Conservation (phyloP, 2,329 filamentous ascomycete genomes). For the Pleomassaria siparia region DNA sequence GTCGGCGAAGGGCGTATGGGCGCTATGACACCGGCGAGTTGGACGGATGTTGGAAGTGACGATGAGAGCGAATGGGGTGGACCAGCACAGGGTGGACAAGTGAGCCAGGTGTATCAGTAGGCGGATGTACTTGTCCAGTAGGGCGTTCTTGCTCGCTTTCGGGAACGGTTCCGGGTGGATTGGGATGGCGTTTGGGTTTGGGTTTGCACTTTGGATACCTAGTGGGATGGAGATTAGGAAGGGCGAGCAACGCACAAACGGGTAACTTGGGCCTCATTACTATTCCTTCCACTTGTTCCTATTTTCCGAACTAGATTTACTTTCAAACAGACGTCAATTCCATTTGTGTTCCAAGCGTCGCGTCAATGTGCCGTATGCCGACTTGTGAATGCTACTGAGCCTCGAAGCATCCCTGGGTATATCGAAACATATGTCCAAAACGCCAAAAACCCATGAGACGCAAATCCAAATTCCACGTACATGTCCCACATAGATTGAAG, state of each 20-base stretch:
- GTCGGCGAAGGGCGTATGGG: conserved; percentile 25
- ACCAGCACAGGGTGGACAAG: conserved; percentile 24
- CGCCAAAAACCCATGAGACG: too few species aligned
- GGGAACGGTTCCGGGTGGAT: too few species aligned
- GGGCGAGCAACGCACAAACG: not conserved
- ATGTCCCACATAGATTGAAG: too few species aligned
- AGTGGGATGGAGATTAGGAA: not conserved
- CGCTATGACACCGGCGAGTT: conserved; percentile 40
- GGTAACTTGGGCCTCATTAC: not conserved
- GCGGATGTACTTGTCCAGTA: not conserved
- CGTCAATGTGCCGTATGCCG: not conserved
- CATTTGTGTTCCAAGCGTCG: not conserved
- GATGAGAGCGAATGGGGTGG: conserved; percentile 43
- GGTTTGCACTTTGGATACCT: not conserved
- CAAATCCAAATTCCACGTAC: too few species aligned
- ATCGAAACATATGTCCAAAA: too few species aligned
- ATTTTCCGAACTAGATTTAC: not conserved
- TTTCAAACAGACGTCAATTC: not conserved
- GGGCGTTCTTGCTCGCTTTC: too few species aligned
- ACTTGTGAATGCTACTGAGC: too few species aligned
- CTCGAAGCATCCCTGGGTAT: too few species aligned
- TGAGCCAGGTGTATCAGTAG: conserved; percentile 27
- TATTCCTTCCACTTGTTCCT: not conserved
- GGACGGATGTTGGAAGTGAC: conserved; percentile 46
- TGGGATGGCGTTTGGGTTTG: not conserved